These are phyloP conservation scores for Backusella tarrabulga DNA, from an alignment of 192 early-diverging fungal genomes.

Conservation along the genomic window DNA sequence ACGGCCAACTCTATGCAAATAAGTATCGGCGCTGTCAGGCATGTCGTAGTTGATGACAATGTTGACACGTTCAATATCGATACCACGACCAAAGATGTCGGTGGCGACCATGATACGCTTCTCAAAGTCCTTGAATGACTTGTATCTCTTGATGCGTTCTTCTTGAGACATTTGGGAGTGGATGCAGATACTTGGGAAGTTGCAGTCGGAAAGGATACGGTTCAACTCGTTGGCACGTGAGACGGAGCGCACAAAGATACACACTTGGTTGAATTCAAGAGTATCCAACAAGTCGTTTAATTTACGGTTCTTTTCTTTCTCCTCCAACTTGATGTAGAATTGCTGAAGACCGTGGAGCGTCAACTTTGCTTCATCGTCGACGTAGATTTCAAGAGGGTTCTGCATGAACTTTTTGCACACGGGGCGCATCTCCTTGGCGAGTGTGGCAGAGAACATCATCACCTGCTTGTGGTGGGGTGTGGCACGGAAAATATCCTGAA, in stretches of 20 bases:
- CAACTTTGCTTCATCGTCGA: conserved; percentile 97
- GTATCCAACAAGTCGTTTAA: conserved; percentile 89
- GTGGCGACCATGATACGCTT: conserved; percentile 97
- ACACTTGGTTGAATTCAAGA: conserved; percentile 98
- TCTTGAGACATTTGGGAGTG: conserved; percentile 90
- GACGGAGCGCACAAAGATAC: conserved; percentile 94
- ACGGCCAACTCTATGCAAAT: conserved; percentile 96
- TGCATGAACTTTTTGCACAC: conserved; percentile 99
- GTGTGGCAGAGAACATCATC: conserved; percentile 97
- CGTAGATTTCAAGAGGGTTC: conserved; percentile 94
- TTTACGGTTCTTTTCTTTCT: conserved; percentile 91
- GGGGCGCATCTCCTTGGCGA: conserved; percentile 88
- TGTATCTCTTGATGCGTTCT: conserved; percentile 90
- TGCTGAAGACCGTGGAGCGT: conserved; percentile 97
- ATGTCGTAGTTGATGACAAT: conserved; percentile 99
- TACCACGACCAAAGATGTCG: conserved; percentile 97
- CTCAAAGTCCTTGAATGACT: conserved; percentile 93
- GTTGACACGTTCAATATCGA: conserved; percentile 98
- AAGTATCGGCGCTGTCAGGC: conserved; percentile 84
- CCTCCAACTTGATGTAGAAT: conserved; percentile 84
- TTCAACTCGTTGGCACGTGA: conserved; percentile 84
- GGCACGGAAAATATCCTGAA: conserved; percentile 93
- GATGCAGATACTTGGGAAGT: conserved; percentile 94
- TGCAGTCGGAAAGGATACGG: conserved; percentile 82
- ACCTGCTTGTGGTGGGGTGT: conserved; percentile 98